Percentiles rank a stretch among this genome's conserved stretches.
phyloP scores from a whole-genome alignment of 345 rosid genomes.

The Hirschfeldia incana region DNA sequence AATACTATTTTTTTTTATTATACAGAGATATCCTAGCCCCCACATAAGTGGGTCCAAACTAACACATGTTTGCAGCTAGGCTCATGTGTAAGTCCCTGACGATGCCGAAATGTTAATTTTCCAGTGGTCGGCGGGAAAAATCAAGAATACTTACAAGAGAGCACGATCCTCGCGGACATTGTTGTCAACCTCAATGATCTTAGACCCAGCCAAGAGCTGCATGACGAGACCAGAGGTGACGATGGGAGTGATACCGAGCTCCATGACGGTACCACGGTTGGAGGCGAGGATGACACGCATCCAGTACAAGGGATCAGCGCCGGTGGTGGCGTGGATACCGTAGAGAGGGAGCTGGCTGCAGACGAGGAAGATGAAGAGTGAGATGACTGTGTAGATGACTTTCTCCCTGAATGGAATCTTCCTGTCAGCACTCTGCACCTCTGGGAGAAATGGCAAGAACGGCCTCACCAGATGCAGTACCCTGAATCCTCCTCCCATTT shows the following conservation, averaged over 20 bases:
- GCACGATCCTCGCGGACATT: conserved; percentile 80
- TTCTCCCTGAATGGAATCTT: conserved; percentile 76
- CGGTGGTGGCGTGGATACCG: conserved; percentile 71
- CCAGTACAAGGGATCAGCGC: conserved; percentile 81
- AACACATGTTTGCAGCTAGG: too few species aligned
- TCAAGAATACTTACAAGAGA: conserved; percentile 48
- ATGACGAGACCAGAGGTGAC: conserved; percentile 78
- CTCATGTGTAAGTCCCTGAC: too few species aligned
- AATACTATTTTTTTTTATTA: too few species aligned
- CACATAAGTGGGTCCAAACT: too few species aligned
- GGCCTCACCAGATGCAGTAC: conserved; percentile 79
- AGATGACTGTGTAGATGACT: conserved; percentile 73
- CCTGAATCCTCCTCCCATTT: conserved; percentile 75
- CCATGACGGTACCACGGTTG: conserved; percentile 81
- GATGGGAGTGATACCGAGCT: conserved; percentile 79
- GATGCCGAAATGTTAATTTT: too few species aligned
- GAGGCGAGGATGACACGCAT: conserved; percentile 83
- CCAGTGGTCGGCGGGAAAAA: too few species aligned
- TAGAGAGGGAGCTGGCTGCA: conserved; percentile 81
- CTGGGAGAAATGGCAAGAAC: conserved; percentile 67
- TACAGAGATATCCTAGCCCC: too few species aligned
- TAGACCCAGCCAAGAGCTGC: conserved; percentile 78
- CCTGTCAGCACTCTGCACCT: conserved; percentile 74
- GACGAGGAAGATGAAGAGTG: conserved; percentile 72
- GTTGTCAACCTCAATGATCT: conserved; percentile 75